A percentile compares a stretch with the other conserved stretches of the same genome.
Conservation (phyloP, 805 yeast species). For the Pichia thaimueangensis region DNA sequence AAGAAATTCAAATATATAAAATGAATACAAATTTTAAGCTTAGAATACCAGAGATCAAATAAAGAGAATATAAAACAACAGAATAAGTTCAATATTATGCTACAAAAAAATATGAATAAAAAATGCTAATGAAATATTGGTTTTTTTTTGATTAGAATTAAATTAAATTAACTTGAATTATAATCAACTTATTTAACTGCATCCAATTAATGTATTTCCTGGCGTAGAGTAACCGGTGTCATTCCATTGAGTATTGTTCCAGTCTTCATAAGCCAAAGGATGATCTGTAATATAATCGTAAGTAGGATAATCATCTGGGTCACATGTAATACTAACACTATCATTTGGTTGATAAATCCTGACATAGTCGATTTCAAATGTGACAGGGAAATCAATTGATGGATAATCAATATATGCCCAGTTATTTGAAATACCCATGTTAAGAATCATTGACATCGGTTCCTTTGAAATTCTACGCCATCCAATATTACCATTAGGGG, state of each 20-base stretch:
- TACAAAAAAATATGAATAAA: no score
- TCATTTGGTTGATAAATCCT: constrained; percentile 85
- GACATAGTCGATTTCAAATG: constrained; percentile 75
- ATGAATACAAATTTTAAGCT: no score
- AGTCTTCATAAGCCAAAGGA: constrained; percentile 57
- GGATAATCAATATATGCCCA: constrained; percentile 97
- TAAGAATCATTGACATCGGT: constrained; percentile 86
- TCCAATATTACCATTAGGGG: constrained; percentile 87
- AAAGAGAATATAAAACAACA: no score
- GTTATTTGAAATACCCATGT: constrained; percentile 82
- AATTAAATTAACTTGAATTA: background rate
- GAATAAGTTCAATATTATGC: no score
- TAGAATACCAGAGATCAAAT: no score
- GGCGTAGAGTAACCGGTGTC: constrained; percentile 70
- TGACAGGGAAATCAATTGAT: constrained; percentile 67
- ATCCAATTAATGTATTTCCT: constrained; percentile 50
- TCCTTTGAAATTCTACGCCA: constrained; percentile 80
- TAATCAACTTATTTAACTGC: constrained; percentile 14
- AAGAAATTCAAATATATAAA: no score
- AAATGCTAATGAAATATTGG: no score
- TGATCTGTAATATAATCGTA: constrained; percentile 73
- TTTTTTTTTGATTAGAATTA: constrained; percentile 1
- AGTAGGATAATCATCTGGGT: constrained; percentile 82
- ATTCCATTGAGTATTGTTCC: constrained; percentile 69
- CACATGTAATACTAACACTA: constrained; percentile 63